phyloP scores from a whole-genome alignment of 371 early-diverging fungal species.

The Blakeslea trispora region DNA sequence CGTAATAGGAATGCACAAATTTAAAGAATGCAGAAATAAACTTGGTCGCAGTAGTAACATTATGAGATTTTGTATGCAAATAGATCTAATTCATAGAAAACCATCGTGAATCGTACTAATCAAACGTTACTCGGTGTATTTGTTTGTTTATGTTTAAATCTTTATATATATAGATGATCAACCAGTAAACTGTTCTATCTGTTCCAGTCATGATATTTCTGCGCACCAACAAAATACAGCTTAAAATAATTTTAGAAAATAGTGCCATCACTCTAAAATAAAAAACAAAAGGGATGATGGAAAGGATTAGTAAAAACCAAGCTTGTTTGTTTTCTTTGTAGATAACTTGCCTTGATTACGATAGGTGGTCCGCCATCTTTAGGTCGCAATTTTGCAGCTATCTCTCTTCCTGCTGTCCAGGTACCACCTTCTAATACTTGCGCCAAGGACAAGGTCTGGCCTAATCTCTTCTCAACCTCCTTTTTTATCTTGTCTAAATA shows the following conservation, averaged over 20 bases:
- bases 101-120: no score
- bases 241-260: slow-evolving; percentile 32
- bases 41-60: no score
- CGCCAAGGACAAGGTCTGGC: slow-evolving; percentile 67
- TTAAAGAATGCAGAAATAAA: no score
- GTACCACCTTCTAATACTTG: slow-evolving; percentile 93
- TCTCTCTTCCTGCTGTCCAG: slow-evolving; percentile 88
- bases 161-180: neutral
- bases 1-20: no score
- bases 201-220: neutral
- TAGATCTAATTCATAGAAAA: no score
- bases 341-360: slow-evolving; percentile 60
- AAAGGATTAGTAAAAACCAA: no score
- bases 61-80: no score
- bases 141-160: no score
- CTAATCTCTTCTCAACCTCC: slow-evolving; percentile 52
- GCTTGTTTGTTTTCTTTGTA: no score
- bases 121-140: no score
- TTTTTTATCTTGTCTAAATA: slow-evolving; percentile 77
- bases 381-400: slow-evolving; percentile 77
- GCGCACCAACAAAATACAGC: no score
- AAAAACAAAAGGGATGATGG: neutral
- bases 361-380: slow-evolving; percentile 88
- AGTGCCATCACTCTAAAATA: slow-evolving; percentile 49
- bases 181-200: neutral